A percentile compares a stretch with the other conserved stretches of the same genome.
phyloP scores from a whole-genome alignment of 2,329 filamentous ascomycete genomes.

The Fusarium falciforme region DNA sequence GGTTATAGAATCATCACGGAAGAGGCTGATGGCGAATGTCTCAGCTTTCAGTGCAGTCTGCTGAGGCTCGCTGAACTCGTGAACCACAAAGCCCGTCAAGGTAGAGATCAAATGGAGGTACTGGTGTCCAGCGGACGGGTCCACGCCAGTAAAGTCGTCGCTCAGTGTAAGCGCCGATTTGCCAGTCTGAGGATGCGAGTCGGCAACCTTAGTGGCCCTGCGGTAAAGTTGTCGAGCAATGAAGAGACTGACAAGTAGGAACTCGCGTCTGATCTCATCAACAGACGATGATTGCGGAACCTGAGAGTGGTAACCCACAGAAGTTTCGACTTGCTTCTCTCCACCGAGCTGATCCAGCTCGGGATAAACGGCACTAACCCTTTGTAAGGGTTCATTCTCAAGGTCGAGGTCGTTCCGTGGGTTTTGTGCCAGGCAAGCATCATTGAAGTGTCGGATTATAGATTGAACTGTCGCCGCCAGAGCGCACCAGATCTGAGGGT shows the following conservation, averaged over 20 bases:
- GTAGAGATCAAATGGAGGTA: slow-evolving; percentile 53
- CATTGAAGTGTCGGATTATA: slow-evolving; percentile 52
- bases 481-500: slow-evolving; percentile 52
- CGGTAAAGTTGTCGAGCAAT: slow-evolving; percentile 56
- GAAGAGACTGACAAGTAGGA: slow-evolving; percentile 54
- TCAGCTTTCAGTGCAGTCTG: slow-evolving; percentile 49
- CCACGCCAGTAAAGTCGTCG: slow-evolving; percentile 45
- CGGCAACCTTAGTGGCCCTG: slow-evolving; percentile 49
- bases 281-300: slow-evolving; percentile 29
- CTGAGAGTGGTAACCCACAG: neutral
- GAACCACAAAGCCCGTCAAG: slow-evolving; percentile 51
- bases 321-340: neutral
- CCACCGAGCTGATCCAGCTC: slow-evolving; percentile 37
- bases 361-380: slow-evolving; percentile 45
- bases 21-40: slow-evolving; percentile 51
- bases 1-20: slow-evolving; percentile 47
- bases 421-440: slow-evolving; percentile 51
- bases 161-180: slow-evolving; percentile 46
- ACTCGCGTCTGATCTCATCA: slow-evolving; percentile 50
- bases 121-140: slow-evolving; percentile 45
- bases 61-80: slow-evolving; percentile 52
- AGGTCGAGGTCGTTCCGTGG: slow-evolving; percentile 33
- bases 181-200: slow-evolving; percentile 28
- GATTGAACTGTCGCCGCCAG: slow-evolving; percentile 53
- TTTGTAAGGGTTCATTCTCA: slow-evolving; percentile 36